Conservation (phyloP, 371 early-diverging fungal genomes). For the Mortierella sp. region DNA sequence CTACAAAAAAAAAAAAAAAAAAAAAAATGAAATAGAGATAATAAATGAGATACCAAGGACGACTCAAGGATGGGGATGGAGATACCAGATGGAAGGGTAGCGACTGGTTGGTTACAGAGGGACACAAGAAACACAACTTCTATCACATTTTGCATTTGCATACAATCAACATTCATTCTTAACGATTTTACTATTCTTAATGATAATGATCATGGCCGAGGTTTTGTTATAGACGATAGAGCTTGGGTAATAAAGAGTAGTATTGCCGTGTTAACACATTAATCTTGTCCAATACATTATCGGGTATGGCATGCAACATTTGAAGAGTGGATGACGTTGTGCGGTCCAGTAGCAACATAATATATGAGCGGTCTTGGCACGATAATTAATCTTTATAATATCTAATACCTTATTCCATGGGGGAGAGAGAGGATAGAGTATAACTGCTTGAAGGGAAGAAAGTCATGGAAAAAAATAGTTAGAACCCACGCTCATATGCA, state of each 20-base stretch:
- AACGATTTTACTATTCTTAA: background rate
- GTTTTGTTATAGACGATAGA: background rate
- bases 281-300: no score
- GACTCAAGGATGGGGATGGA: background rate
- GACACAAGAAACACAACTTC: no score
- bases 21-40: background rate
- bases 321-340: background rate
- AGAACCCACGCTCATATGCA: no score
- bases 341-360: background rate
- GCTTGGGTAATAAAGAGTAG: background rate
- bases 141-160: background rate
- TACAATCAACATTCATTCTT: background rate
- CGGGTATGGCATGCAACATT: no score
- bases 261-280: background rate
- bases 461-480: background rate
- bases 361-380: background rate
- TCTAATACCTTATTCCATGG: no score
- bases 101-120: no score
- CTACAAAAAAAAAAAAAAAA: background rate
- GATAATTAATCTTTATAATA: no score
- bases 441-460: no score
- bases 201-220: constrained; percentile 5
- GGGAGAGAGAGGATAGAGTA: no score
- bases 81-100: background rate
- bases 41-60: background rate